Conservation (phyloP, 2,329 filamentous ascomycete genomes). For the Penicillium olsonii region DNA sequence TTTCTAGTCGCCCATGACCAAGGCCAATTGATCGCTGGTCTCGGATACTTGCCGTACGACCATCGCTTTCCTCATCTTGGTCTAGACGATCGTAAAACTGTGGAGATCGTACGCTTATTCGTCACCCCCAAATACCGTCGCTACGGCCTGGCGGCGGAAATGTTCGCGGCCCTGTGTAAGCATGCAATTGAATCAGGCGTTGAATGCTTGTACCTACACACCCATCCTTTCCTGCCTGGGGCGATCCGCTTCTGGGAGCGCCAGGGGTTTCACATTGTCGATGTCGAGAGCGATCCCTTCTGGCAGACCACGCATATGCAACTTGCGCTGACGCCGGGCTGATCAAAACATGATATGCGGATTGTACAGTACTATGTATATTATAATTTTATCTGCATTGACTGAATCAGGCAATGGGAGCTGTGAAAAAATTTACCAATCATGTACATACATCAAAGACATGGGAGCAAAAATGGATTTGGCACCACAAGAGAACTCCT, state of each 20-base stretch:
- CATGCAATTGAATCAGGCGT: neutral
- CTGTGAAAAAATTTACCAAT: too few relatives aligned
- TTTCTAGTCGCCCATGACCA: neutral
- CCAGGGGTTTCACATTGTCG: neutral
- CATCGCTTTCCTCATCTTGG: neutral
- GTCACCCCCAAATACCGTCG: neutral
- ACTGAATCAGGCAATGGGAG: too few relatives aligned
- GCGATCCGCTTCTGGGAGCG: neutral
- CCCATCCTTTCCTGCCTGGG: neutral
- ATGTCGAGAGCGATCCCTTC: neutral
- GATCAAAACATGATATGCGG: too few relatives aligned
- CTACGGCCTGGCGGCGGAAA: neutral
- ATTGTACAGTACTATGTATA: too few relatives aligned
- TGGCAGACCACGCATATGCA: neutral
- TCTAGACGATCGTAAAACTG: neutral
- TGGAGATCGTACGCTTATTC: neutral
- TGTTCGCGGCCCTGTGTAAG: neutral
- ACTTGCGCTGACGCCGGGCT: neutral
- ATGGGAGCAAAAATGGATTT: too few relatives aligned
- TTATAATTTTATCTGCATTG: too few relatives aligned
- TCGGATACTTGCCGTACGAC: neutral
- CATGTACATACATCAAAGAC: too few relatives aligned
- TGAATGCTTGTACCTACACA: neutral
- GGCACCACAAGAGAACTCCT: too few relatives aligned
- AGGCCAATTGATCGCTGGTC: neutral